Conservation (phyloP, 768 basidiomycete species). For the Rhodotorula kratochvilovae region DNA sequence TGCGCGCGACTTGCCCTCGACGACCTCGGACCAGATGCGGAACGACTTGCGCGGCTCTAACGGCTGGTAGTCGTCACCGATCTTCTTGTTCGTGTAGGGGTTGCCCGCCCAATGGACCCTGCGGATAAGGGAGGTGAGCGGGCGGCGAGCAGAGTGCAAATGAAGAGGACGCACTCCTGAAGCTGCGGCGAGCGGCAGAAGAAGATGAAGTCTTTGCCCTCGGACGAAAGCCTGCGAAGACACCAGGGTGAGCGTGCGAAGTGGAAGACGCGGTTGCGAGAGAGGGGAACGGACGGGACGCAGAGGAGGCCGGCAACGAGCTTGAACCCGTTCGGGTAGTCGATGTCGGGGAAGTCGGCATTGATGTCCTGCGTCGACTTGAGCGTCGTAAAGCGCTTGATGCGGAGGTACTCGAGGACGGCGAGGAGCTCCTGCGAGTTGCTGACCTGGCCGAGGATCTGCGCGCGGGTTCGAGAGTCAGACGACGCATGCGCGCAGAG, state of each 20-base stretch:
- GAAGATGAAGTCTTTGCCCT: constrained; percentile 73
- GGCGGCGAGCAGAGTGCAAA: no score
- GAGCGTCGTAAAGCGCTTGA: constrained; percentile 66
- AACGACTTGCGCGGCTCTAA: constrained; percentile 76
- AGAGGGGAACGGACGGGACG: constrained; percentile 58
- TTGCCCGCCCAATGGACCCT: constrained; percentile 60
- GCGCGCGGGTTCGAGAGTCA: no score
- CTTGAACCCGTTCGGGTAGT: constrained; percentile 58
- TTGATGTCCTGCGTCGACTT: constrained; percentile 65
- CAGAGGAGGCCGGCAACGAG: constrained; percentile 69
- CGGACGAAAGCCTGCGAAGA: constrained; percentile 56
- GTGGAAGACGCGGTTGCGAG: no score
- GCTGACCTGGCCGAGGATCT: constrained; percentile 64
- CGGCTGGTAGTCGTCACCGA: constrained; percentile 2
- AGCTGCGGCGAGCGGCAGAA: constrained; percentile 70
- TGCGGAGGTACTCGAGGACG: constrained; percentile 70
- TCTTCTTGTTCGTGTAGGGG: constrained; percentile 54
- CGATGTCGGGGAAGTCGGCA: constrained; percentile 67
- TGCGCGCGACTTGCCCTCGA: constrained; percentile 61
- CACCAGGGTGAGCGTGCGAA: no score
- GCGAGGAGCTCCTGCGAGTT: constrained; percentile 74
- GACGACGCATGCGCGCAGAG: no score
- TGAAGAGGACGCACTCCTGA: constrained; percentile 47
- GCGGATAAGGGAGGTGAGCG: no score
- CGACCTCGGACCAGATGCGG: constrained; percentile 70